Percentiles rank a stretch among this genome's conserved stretches.
These are phyloP conservation scores for Cercospora beticola DNA, from an alignment of 2,329 filamentous ascomycete genomes.

Conservation along the genomic window DNA sequence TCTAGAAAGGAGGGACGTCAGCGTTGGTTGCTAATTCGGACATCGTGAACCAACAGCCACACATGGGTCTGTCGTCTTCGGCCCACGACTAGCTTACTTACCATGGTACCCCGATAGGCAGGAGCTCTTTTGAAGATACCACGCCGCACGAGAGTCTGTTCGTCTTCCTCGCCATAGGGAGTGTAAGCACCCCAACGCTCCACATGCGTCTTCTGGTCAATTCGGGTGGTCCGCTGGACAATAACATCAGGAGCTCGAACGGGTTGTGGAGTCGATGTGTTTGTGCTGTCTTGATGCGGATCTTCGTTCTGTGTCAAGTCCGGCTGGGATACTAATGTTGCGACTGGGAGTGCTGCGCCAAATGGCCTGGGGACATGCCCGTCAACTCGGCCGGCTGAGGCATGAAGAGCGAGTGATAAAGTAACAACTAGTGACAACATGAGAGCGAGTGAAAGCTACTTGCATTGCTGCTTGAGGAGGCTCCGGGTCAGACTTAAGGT, in stretches of 20 bases:
- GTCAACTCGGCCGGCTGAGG: not conserved
- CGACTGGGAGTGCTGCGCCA: not conserved
- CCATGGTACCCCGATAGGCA: not conserved
- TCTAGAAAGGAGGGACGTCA: not conserved
- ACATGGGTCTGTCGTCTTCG: not conserved
- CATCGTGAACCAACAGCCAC: not conserved
- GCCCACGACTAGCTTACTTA: not conserved
- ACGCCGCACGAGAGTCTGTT: not conserved
- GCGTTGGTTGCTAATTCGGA: not conserved
- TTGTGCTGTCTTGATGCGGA: not conserved
- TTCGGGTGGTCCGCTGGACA: not conserved
- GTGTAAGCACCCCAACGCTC: not conserved
- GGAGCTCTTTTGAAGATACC: not conserved
- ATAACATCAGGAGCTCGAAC: not conserved
- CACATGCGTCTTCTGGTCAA: not conserved
- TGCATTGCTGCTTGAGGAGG: not conserved
- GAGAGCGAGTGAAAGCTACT: not conserved
- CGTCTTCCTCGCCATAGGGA: not conserved
- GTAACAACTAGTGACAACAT: not conserved
- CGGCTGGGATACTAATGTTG: not conserved
- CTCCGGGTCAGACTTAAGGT: not conserved
- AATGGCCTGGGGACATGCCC: not conserved
- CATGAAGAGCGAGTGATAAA: not conserved
- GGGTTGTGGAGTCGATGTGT: not conserved
- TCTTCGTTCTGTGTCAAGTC: not conserved